A percentile compares a stretch with the other conserved stretches of the same genome.
Conservation (phyloP, 2,329 filamentous ascomycete species). For the Aspergillus fijiensis region DNA sequence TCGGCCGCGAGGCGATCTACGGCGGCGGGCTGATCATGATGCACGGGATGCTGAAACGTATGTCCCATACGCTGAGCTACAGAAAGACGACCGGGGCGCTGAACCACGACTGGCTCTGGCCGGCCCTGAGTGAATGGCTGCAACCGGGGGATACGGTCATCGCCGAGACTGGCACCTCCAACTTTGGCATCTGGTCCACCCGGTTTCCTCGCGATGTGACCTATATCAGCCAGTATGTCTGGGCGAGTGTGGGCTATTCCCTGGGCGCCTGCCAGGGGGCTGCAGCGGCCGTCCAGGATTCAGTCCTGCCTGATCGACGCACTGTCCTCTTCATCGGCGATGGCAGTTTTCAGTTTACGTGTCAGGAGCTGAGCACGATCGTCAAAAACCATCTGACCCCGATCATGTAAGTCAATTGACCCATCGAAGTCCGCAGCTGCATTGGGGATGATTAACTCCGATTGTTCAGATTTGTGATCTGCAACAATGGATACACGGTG, state of each 20-base stretch:
- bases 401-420: slow-evolving; percentile 26
- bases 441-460: no score
- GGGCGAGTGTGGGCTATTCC: slow-evolving; percentile 63
- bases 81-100: slow-evolving; percentile 33
- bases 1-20: not conserved
- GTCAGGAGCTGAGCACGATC: slow-evolving; percentile 65
- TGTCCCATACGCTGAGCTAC: slow-evolving; percentile 36
- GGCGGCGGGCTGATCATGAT: not conserved
- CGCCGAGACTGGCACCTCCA: slow-evolving; percentile 59
- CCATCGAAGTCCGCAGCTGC: no score
- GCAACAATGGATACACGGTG: slow-evolving; percentile 61
- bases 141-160: slow-evolving; percentile 57
- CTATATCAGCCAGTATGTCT: slow-evolving; percentile 55
- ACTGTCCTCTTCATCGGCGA: slow-evolving; percentile 63
- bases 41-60: slow-evolving; percentile 8
- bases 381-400: slow-evolving; percentile 55
- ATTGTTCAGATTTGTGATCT: slow-evolving; percentile 49
- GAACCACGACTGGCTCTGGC: slow-evolving; percentile 52
- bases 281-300: slow-evolving; percentile 49
- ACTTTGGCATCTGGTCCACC: slow-evolving; percentile 55
- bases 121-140: slow-evolving; percentile 49
- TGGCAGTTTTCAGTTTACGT: slow-evolving; percentile 65
- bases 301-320: slow-evolving; percentile 28
- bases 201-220: slow-evolving; percentile 51
- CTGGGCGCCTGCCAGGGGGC: slow-evolving; percentile 58